A percentile compares a stretch with the other conserved stretches of the same genome.
phyloP scores from a whole-genome alignment of 2,329 filamentous ascomycete genomes.

The Colletotrichum destructivum region DNA sequence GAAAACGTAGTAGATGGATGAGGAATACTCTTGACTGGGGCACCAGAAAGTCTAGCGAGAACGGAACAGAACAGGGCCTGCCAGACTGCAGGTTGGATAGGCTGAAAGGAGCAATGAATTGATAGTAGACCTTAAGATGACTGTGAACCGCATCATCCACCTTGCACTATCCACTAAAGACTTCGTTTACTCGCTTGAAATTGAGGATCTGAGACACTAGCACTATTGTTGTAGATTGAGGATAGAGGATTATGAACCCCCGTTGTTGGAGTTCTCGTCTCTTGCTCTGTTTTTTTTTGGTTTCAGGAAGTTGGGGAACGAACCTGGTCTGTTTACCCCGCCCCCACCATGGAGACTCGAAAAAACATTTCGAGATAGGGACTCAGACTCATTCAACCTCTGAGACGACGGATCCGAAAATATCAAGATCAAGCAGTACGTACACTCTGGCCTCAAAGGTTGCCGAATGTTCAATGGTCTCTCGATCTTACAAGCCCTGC shows the following conservation, averaged over 20 bases:
- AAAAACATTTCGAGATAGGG: slow-evolving; percentile 38
- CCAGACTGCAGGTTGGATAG: not conserved
- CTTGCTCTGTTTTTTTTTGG: not conserved
- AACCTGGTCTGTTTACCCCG: slow-evolving; percentile 38
- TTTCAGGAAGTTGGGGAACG: slow-evolving; percentile 27
- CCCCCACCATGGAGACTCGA: slow-evolving; percentile 40
- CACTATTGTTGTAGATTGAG: too few species aligned
- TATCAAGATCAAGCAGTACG: not conserved
- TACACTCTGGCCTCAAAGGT: not conserved
- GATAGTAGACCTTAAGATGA: not conserved
- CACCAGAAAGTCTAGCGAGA: too few species aligned
- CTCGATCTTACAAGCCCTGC: not conserved
- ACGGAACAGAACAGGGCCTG: not conserved
- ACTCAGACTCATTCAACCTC: slow-evolving; percentile 1
- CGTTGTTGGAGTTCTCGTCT: not conserved
- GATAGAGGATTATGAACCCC: not conserved
- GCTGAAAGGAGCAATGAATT: not conserved
- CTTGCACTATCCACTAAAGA: not conserved
- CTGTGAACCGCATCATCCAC: not conserved
- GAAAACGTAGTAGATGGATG: too few species aligned
- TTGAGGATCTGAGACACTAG: not conserved
- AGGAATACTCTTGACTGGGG: too few species aligned
- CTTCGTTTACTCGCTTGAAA: not conserved
- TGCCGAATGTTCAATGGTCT: not conserved
- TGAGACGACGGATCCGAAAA: slow-evolving; percentile 9